phyloP scores from a whole-genome alignment of 345 rosid species.

The Lepidium didymum region DNA sequence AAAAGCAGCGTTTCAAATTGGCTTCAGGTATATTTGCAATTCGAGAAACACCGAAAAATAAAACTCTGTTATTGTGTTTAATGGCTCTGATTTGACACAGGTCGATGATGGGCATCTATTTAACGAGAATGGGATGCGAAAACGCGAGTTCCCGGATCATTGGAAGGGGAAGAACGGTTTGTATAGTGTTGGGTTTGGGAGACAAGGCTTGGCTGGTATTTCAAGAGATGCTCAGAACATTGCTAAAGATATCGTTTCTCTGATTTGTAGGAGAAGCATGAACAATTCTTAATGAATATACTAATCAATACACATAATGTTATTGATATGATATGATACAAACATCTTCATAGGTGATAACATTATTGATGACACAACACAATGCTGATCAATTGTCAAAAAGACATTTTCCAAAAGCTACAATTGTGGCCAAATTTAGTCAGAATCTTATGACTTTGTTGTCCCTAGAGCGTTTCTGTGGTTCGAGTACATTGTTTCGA shows the following conservation, averaged over 20 bases:
- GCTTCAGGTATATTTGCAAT: constrained; percentile 38
- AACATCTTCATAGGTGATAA: background rate
- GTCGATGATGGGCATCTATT: constrained; percentile 21
- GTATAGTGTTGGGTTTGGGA: constrained; percentile 34
- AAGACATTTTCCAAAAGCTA: background rate
- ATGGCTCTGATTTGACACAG: constrained; percentile 1
- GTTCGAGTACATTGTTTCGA: constrained; percentile 35
- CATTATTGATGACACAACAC: constrained; percentile 14
- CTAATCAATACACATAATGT: background rate
- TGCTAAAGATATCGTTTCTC: constrained; percentile 28
- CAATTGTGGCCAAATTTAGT: background rate
- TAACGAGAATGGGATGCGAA: constrained; percentile 25
- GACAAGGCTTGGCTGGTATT: constrained; percentile 33
- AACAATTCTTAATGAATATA: background rate
- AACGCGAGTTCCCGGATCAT: constrained; percentile 13
- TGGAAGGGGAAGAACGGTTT: constrained; percentile 38
- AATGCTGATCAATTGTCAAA: background rate
- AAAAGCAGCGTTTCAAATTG: constrained; percentile 41
- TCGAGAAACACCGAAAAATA: background rate
- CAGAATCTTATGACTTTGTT: constrained; percentile 6
- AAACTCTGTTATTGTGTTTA: background rate
- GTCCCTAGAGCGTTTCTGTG: constrained; percentile 27
- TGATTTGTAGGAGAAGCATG: background rate
- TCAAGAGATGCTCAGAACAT: constrained; percentile 29
- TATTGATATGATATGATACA: background rate